These are phyloP conservation scores for Exutisphaerella laricina DNA, from an alignment of 2,329 filamentous ascomycete genomes.

Conservation along the genomic window DNA sequence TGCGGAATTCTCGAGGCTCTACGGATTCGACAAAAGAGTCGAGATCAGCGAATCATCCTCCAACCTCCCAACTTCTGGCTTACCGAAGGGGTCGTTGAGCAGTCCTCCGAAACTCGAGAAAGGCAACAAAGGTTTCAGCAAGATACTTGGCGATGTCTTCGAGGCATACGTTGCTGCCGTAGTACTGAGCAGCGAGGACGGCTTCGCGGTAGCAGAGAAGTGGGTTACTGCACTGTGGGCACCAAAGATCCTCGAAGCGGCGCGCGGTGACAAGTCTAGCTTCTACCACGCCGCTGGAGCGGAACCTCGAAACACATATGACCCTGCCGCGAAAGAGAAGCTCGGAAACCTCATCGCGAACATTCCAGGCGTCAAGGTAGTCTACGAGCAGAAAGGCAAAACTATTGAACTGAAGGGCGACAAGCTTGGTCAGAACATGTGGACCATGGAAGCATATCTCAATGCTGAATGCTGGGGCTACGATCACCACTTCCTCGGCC, in stretches of 20 bases:
- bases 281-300: background rate
- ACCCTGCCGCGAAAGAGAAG: conserved; percentile 37
- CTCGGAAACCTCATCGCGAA: conserved; percentile 31
- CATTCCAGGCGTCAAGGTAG: conserved; percentile 33
- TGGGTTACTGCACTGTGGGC: conserved; percentile 78
- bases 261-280: conserved; percentile 5
- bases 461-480: conserved; percentile 68
- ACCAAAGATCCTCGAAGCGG: conserved; percentile 45
- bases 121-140: conserved; percentile 55
- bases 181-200: conserved; percentile 59
- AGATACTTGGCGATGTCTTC: conserved; percentile 80
- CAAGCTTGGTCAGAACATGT: conserved; percentile 44
- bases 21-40: conserved; percentile 63
- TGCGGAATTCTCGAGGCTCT: conserved; percentile 61
- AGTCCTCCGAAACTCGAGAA: too few relatives aligned
- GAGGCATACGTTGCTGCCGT: conserved; percentile 84
- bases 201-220: conserved; percentile 54
- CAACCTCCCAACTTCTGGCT: too few relatives aligned
- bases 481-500: conserved; percentile 55
- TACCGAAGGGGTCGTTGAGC: too few relatives aligned
- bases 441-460: conserved; percentile 59
- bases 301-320: conserved; percentile 28
- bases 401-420: conserved; percentile 54
- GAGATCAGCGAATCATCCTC: conserved; percentile 39
- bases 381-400: conserved; percentile 47